Base-by-base conservation (phyloP, 2,329 filamentous ascomycete genomes). In the Cladosporium sp. region DNA sequence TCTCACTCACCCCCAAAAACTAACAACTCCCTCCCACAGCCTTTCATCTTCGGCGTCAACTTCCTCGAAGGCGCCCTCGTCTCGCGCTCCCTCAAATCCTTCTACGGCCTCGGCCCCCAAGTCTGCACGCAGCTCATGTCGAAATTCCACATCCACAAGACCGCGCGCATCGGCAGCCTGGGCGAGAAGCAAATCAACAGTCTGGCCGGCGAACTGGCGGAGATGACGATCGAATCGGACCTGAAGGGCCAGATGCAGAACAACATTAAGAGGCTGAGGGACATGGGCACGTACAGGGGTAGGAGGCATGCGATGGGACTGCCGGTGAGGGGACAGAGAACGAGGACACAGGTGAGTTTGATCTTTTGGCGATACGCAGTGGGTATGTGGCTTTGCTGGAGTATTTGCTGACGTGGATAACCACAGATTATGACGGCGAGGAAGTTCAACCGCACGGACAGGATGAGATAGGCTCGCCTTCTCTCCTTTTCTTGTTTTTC, bases 201-300 rank as follows among this genome's bases (percentile, higher is more conserved):
- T 63, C 84, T 99, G 68, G 95, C 91, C 26, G 90, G 90, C 60
- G 92, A 96, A 75, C 84, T 99, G 49, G 92, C 92, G 18, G 89
- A 88, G 64, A 93, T 99, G 92, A 96, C 91, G 67, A 92, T 98
- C 74, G 95, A 97, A 79, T 96, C 91, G 78, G 93, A 98, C 74
- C 84, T 96, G 70, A 84, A 88, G 74, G 87, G 90, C 76, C 82
- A 92, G 67, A 81, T 97, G 44, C 85, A 90, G 74, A 92, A 97
- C 59, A 95, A 98, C 75, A 96, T 99, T 72, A 85, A 85, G 76
- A 84, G 94, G 67, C 75, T 99, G 78, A 92, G 91, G 77, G 93
- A 97, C 74, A 97, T 97, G 83, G 93, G 93, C 59, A 89, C 90
- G 4, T 96, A 96, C 77, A 85, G 95, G 63, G 95, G 95, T 70